Conservation (phyloP, 768 basidiomycete genomes). For the Kwoniella sp. region DNA sequence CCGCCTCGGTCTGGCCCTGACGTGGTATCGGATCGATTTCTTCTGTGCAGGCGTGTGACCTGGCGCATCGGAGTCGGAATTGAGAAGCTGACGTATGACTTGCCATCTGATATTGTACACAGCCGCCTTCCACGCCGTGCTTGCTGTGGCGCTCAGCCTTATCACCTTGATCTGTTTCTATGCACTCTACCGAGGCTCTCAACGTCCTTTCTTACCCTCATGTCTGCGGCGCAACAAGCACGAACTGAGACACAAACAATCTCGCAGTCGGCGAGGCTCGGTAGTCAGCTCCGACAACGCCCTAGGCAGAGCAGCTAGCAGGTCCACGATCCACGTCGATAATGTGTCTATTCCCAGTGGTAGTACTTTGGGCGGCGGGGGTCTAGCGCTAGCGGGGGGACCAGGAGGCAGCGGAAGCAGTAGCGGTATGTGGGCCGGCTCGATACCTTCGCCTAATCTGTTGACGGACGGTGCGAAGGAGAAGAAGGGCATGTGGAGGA, state of each 20-base stretch:
- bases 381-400: background rate
- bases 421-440: background rate
- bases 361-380: background rate
- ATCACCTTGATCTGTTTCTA: background rate
- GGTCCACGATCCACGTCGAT: background rate
- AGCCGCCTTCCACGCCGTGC: background rate
- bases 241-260: background rate
- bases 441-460: background rate
- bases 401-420: too few species aligned
- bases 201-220: background rate
- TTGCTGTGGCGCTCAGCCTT: background rate
- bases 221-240: background rate
- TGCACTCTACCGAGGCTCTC: background rate
- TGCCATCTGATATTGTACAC: background rate
- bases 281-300: background rate
- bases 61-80: too few species aligned
- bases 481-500: slow-evolving; percentile 11
- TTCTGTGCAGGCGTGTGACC: too few species aligned
- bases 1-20: too few species aligned
- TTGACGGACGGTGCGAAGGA: background rate
- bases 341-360: background rate
- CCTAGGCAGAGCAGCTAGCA: background rate
- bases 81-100: too few species aligned
- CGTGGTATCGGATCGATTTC: too few species aligned
- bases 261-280: background rate